These are phyloP conservation scores for Cladorrhinum sp. DNA, from an alignment of 2,329 filamentous ascomycete genomes.

Conservation along the genomic window DNA sequence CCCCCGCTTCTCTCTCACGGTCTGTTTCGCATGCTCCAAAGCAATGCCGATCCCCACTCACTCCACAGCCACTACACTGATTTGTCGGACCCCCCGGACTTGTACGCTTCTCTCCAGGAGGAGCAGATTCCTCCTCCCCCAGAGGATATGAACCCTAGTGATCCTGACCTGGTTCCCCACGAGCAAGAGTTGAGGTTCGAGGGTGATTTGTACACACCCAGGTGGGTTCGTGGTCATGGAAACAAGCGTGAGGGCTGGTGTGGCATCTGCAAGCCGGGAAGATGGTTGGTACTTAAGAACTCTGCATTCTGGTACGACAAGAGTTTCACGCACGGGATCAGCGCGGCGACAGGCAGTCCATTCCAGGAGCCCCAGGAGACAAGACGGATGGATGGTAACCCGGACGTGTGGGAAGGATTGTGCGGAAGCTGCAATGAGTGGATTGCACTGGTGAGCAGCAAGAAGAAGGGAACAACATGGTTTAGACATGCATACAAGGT, in stretches of 20 bases:
- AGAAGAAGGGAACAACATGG: constrained; percentile 92
- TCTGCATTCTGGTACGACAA: constrained; percentile 94
- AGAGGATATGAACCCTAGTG: constrained; percentile 76
- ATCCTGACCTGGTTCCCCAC: constrained; percentile 72
- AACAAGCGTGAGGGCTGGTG: constrained; percentile 91
- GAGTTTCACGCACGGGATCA: constrained; percentile 84
- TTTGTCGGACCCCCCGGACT: constrained; percentile 70
- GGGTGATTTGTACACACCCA: constrained; percentile 78
- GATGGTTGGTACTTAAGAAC: constrained; percentile 87
- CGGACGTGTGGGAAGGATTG: constrained; percentile 77
- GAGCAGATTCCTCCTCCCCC: constrained; percentile 71
- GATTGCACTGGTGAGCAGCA: constrained; percentile 78
- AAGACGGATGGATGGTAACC: constrained; percentile 73
- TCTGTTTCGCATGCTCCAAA: constrained; percentile 70
- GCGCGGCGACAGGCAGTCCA: constrained; percentile 72
- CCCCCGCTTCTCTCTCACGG: constrained; percentile 67
- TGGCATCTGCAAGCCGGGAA: constrained; percentile 79
- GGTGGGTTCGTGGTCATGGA: constrained; percentile 80
- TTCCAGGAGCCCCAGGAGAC: constrained; percentile 77
- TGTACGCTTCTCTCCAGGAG: constrained; percentile 72
- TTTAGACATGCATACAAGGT: constrained; percentile 88
- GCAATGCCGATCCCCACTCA: constrained; percentile 67
- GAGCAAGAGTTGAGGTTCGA: constrained; percentile 77
- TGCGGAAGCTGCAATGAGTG: constrained; percentile 77
- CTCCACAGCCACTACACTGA: constrained; percentile 70